These are phyloP conservation scores for Scutellospora calospora DNA, from an alignment of 371 early-diverging fungal species.

Conservation along the genomic window DNA sequence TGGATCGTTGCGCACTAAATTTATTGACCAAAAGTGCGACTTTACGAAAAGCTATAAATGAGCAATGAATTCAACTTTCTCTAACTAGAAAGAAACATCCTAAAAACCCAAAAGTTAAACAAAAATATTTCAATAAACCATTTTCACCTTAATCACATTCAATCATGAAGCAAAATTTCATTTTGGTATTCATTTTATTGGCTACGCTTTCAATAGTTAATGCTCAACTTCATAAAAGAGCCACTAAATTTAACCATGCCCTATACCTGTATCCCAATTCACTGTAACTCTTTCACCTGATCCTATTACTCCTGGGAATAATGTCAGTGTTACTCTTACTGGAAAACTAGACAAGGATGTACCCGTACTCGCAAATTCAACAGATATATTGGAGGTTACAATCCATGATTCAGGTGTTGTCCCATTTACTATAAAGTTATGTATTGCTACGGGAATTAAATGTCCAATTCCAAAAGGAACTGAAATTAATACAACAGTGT, in stretches of 20 bases:
- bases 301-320: slow-evolving; percentile 24
- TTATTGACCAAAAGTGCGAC: too few relatives aligned
- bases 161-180: too few relatives aligned
- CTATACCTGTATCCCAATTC: not conserved
- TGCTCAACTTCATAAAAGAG: slow-evolving; percentile 1
- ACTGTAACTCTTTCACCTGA: slow-evolving; percentile 28
- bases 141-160: too few relatives aligned
- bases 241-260: slow-evolving; percentile 14
- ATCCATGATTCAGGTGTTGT: not conserved
- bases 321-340: slow-evolving; percentile 1
- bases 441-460: not conserved
- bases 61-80: too few relatives aligned
- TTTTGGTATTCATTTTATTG: slow-evolving; percentile 29
- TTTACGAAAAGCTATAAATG: too few relatives aligned
- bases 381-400: not conserved
- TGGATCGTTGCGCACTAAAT: too few relatives aligned
- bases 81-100: too few relatives aligned
- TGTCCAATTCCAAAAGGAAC: slow-evolving; percentile 28
- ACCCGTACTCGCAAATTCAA: too few relatives aligned
- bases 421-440: not conserved
- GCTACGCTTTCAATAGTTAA: slow-evolving; percentile 5
- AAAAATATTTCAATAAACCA: too few relatives aligned
- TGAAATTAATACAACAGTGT: not conserved
- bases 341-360: not conserved
- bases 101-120: too few relatives aligned